Conservation (phyloP, 306 rosid species). For the Casuarina cunninghamiana region DNA sequence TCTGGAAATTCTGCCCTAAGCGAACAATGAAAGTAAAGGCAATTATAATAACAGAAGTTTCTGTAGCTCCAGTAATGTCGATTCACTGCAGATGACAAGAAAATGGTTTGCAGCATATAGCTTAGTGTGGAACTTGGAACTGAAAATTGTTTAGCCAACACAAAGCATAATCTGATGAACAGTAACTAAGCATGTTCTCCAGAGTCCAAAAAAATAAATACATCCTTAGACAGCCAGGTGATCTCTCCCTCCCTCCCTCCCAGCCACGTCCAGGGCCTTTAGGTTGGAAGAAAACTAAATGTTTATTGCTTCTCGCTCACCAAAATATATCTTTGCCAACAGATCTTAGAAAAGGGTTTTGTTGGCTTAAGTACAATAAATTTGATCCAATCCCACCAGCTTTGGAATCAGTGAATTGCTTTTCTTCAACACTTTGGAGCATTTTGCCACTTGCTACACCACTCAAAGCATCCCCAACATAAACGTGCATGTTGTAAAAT, state of each 20-base stretch:
- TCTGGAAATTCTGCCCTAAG: background rate
- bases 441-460: background rate
- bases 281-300: background rate
- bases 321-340: background rate
- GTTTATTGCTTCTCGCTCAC: too few relatives aligned
- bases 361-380: background rate
- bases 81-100: background rate
- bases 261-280: background rate
- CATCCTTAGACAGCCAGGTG: background rate
- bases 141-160: background rate
- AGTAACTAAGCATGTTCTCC: background rate
- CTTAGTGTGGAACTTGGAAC: background rate
- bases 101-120: background rate
- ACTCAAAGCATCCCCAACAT: background rate
- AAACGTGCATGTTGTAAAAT: background rate
- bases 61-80: background rate
- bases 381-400: background rate
- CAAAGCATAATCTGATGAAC: background rate
- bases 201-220: background rate
- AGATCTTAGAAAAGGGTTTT: background rate
- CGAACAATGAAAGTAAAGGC: background rate
- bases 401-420: background rate
- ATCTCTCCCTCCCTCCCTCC: background rate
- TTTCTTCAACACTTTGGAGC: background rate
- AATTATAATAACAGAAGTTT: background rate